phyloP scores from a whole-genome alignment of 106 monocot species.

The Vanilla planifolia region DNA sequence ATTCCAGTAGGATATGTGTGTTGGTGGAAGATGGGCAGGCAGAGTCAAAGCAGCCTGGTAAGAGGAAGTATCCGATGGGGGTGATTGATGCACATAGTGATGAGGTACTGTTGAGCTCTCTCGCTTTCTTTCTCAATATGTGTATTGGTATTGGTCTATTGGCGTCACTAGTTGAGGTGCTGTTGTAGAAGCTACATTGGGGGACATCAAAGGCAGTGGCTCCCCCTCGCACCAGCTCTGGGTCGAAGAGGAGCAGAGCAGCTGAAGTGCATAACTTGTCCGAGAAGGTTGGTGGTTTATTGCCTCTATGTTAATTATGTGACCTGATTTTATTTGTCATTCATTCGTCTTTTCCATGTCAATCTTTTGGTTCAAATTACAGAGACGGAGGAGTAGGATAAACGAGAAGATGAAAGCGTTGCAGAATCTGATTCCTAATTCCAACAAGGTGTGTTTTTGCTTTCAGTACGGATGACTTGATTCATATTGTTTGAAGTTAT shows the following conservation, averaged over 20 bases:
- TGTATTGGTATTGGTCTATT: background rate
- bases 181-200: constrained; percentile 28
- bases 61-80: too few relatives aligned
- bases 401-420: constrained; percentile 74
- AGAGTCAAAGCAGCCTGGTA: background rate
- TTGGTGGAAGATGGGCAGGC: background rate
- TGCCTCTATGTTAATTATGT: background rate
- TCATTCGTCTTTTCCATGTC: background rate
- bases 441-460: constrained; percentile 44
- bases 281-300: constrained; percentile 39
- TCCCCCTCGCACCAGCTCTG: constrained; percentile 25
- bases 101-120: background rate
- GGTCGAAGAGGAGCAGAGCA: constrained; percentile 69
- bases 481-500: background rate
- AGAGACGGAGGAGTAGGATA: constrained; percentile 71
- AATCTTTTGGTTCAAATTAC: background rate
- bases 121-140: background rate
- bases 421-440: constrained; percentile 74
- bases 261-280: constrained; percentile 85
- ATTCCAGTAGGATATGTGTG: too few relatives aligned
- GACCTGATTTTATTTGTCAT: constrained; percentile 1
- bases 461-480: background rate
- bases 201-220: constrained; percentile 22
- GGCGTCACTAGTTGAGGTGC: background rate
- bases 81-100: too few relatives aligned